Evolutionary conservation across 83 land plant genomes (phyloP), one percentile per base, ranked within the genome.

Genomic region (Larix sibirica): DNA sequence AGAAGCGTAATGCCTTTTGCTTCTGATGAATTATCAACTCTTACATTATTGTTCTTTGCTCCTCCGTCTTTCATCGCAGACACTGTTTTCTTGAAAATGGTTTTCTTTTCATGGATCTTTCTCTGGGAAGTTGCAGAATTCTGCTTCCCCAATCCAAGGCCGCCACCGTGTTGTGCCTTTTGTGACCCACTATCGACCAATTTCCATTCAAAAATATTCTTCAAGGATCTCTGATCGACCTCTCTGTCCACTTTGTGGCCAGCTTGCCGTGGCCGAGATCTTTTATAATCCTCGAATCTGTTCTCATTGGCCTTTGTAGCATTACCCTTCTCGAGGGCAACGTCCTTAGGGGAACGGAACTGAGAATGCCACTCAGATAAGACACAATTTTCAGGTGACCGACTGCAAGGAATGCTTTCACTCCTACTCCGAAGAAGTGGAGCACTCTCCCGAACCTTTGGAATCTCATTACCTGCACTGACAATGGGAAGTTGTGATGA

Each of bases 141-240:
- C 21, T 75, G 58, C 58, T 75, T 75, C 78, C 24, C 58, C 78
- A 58, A 16, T 42, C 44, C 77, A 5, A 42, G 40, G n/a, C 54
- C 17, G 13, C 23, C 54, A 31, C 40, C 54, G 20, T 47, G 40
- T 9, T 42, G 59, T 44, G 58, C 54, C 23, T 47, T 75, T 12
- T 42, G 50, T 23, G 58, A 6, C 36, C 71, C 71, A 68, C 71
- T 68, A 16, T 68, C 78, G 12, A 42, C 78, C 78, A 42, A n/a
- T 47, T 75, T 75, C 78, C 78, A 75, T 21, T 47, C 58, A 75
- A 42, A 75, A n/a, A n/a, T 42, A 75, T 23, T 23, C 40, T 75
- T 75, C 40, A 42, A 44, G 4, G 78, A 47, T 75, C 28, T 75
- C 13, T 75, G 31, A 36, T 75, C 58, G 54, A 65, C 24, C 8